Evolutionary conservation across 345 rosid species (phyloP).

Genomic region (Populus alba): DNA sequence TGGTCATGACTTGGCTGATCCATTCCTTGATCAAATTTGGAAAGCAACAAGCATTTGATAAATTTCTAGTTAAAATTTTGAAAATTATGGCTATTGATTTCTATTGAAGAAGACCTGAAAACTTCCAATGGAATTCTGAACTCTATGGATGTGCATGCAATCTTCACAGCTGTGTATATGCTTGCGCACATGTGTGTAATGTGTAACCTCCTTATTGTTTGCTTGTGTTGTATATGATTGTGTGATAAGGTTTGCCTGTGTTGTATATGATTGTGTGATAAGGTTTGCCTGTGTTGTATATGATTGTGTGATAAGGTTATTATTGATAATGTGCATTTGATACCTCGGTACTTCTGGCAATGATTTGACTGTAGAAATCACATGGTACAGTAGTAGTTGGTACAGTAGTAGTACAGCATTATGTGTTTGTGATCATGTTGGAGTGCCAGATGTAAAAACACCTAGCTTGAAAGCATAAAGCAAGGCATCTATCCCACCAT

Average conservation of each 20-base stretch:
- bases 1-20: neutral
- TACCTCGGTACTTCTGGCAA: neutral
- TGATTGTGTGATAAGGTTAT: neutral
- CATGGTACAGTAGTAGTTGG: neutral
- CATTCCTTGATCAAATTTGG: neutral
- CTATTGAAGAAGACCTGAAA: neutral
- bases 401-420: neutral
- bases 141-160: neutral
- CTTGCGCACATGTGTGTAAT: neutral
- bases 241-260: neutral
- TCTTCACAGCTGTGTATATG: neutral
- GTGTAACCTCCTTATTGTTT: slow-evolving; percentile 7
- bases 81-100: neutral
- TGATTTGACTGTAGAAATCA: neutral
- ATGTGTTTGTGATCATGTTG: neutral
- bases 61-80: neutral
- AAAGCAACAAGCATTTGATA: neutral
- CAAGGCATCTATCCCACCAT: neutral
- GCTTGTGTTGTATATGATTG: neutral
- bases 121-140: neutral
- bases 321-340: neutral
- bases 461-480: neutral
- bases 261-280: neutral
- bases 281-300: neutral
- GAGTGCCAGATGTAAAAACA: neutral